Conservation (phyloP, 768 basidiomycete species). For the Termitomyces sp. region DNA sequence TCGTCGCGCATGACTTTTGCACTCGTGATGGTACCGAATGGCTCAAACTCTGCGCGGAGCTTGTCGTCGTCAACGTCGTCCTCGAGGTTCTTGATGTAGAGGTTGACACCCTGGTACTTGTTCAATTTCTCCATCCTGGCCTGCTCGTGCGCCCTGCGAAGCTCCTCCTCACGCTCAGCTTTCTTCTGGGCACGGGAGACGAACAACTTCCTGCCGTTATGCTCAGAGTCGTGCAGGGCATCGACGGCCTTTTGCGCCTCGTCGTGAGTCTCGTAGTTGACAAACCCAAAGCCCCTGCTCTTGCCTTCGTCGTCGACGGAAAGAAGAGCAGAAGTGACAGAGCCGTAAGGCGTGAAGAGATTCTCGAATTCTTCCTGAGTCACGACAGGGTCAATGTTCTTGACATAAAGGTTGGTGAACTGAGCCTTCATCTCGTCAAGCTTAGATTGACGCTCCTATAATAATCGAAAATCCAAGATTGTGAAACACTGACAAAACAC, state of each 20-base stretch:
- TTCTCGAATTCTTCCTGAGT: slow-evolving; percentile 82
- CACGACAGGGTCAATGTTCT: slow-evolving; percentile 88
- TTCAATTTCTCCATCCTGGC: slow-evolving; percentile 95
- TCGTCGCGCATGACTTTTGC: slow-evolving; percentile 99
- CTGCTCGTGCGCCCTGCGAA: slow-evolving; percentile 89
- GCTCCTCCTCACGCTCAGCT: slow-evolving; percentile 95
- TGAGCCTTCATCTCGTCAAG: slow-evolving; percentile 96
- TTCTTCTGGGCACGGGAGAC: slow-evolving; percentile 98
- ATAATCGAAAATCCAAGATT: not conserved
- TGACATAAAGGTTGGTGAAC: slow-evolving; percentile 98
- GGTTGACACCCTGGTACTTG: slow-evolving; percentile 99
- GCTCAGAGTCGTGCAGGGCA: slow-evolving; percentile 78
- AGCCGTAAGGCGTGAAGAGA: slow-evolving; percentile 75
- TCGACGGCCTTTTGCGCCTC: slow-evolving; percentile 91
- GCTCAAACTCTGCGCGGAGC: slow-evolving; percentile 93
- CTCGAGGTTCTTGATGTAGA: slow-evolving; percentile 99
- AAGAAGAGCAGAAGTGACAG: slow-evolving; percentile 85
- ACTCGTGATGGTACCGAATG: slow-evolving; percentile 95
- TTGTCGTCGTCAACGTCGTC: slow-evolving; percentile 98
- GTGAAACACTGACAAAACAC: slow-evolving; percentile 42
- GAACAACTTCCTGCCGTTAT: slow-evolving; percentile 86
- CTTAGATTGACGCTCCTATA: slow-evolving; percentile 93
- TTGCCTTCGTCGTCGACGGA: slow-evolving; percentile 83
- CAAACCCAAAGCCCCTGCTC: slow-evolving; percentile 98
- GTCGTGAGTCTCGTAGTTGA: slow-evolving; percentile 93